Evolutionary conservation across 257 asterid genomes (phyloP).

Genomic region (Fraxinus excelsior): DNA sequence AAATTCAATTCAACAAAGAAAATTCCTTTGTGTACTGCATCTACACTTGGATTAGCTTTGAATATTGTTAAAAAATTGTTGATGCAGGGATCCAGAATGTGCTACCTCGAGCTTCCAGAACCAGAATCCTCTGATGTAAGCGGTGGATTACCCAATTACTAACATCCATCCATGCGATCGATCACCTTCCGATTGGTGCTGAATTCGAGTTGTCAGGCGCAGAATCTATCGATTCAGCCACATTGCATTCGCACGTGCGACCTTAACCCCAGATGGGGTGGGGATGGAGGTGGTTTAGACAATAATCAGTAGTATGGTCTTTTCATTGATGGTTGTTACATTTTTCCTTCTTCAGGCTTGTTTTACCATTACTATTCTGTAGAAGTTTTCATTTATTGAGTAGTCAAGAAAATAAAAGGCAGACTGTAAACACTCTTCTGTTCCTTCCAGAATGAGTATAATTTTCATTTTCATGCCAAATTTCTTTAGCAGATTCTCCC

Average conservation of each 20-base stretch:
- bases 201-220: slow-evolving; percentile 64
- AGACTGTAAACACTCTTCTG: neutral
- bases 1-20: neutral
- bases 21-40: neutral
- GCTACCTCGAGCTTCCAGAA: slow-evolving; percentile 74
- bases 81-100: slow-evolving; percentile 61
- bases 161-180: slow-evolving; percentile 80
- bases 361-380: neutral
- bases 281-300: neutral
- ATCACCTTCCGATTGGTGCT: slow-evolving; percentile 92
- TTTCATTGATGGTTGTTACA: neutral
- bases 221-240: neutral
- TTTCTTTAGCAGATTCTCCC: neutral
- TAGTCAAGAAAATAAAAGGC: neutral
- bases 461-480: neutral
- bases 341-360: neutral
- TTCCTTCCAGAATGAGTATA: neutral
- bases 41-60: neutral
- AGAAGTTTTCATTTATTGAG: neutral
- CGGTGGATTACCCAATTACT: slow-evolving; percentile 84
- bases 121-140: slow-evolving; percentile 61
- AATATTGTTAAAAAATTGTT: too few relatives aligned
- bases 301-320: neutral
- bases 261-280: too few relatives aligned
- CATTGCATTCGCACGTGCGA: too few relatives aligned